phyloP scores from a whole-genome alignment of 495 filamentous ascomycete species.

The Schizothecium vesticola region DNA sequence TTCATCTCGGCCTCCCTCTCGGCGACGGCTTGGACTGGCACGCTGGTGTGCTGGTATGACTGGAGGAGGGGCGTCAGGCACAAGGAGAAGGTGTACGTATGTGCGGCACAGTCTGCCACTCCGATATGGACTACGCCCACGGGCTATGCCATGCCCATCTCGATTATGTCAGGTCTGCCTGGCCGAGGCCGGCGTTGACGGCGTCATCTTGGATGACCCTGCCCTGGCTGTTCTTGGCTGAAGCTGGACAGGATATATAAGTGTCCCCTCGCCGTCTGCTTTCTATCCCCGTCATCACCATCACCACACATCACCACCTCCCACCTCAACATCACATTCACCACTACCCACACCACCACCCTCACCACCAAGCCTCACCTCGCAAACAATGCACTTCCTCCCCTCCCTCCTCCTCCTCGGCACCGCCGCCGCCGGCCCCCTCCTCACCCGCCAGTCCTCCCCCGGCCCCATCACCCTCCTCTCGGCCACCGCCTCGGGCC shows the following conservation, averaged over 20 bases:
- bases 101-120: neutral
- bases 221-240: neutral
- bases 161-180: neutral
- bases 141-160: neutral
- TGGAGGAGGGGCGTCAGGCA: neutral
- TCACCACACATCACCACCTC: neutral
- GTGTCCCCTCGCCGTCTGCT: neutral
- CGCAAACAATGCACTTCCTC: neutral
- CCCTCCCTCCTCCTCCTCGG: neutral
- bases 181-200: neutral
- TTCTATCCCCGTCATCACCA: neutral
- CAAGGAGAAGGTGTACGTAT: neutral
- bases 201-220: neutral
- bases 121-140: neutral
- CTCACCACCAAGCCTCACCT: neutral
- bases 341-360: neutral
- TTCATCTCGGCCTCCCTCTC: neutral
- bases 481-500: neutral
- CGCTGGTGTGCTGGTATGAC: neutral
- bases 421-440: neutral
- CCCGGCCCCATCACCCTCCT: neutral
- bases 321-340: neutral
- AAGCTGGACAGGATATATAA: neutral
- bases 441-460: neutral
- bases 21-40: neutral